Conservation (phyloP, 2,329 filamentous ascomycete species). For the Aspergillus sp. region DNA sequence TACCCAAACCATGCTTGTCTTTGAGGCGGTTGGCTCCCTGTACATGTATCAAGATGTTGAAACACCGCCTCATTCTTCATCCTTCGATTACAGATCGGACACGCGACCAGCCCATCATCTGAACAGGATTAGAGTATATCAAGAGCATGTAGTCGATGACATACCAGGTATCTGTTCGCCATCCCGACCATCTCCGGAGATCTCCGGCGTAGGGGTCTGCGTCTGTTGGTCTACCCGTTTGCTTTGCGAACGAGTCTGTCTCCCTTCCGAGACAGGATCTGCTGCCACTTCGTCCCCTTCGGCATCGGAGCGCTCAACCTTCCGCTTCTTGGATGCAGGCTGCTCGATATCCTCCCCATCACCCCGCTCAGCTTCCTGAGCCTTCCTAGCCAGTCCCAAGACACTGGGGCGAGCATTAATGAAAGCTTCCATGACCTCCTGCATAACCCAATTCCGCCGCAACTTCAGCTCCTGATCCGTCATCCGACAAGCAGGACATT, state of each 20-base stretch:
- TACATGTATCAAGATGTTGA: conserved; percentile 66
- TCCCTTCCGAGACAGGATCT: conserved; percentile 17
- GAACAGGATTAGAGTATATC: conserved; percentile 11
- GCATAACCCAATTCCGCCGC: conserved; percentile 71
- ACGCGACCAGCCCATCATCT: conserved; percentile 70
- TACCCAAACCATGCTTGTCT: conserved; percentile 21
- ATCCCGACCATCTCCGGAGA: conserved; percentile 34
- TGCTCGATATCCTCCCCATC: conserved; percentile 30
- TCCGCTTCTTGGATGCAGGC: conserved; percentile 27
- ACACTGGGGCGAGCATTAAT: conserved; percentile 52
- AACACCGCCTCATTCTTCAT: conserved; percentile 77
- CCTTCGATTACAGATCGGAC: conserved; percentile 67
- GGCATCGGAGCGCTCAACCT: conserved; percentile 20
- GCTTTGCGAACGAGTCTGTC: conserved; percentile 28
- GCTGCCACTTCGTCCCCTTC: conserved; percentile 31
- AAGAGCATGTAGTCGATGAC: conserved; percentile 3
- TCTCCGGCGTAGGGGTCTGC: conserved; percentile 13
- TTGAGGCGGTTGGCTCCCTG: conserved; percentile 16
- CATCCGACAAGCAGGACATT: conserved; percentile 75
- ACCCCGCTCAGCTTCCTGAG: conserved; percentile 46
- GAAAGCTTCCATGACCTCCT: conserved; percentile 78
- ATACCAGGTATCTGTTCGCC: conserved; percentile 30
- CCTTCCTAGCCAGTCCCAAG: conserved; percentile 52
- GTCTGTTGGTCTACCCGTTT: conserved; percentile 9
- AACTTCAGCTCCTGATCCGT: conserved; percentile 76